Conservation (phyloP, 2,329 filamentous ascomycete genomes). For the Microsporum ferrugineum region DNA sequence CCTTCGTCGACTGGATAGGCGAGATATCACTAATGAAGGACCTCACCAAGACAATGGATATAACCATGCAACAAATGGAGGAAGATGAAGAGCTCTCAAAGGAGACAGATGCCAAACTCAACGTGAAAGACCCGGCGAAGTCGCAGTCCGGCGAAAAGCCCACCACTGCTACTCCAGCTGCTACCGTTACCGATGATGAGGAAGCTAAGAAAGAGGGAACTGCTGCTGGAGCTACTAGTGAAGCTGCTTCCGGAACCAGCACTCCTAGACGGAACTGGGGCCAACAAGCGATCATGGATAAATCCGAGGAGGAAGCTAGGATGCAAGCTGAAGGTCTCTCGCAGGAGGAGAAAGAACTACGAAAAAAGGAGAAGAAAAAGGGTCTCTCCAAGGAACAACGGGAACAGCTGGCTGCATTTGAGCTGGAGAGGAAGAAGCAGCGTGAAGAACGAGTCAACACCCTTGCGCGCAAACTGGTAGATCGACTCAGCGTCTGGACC, state of each 20-base stretch:
- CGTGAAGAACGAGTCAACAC: conserved; percentile 84
- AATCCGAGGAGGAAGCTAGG: conserved; percentile 64
- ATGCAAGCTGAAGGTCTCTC: conserved; percentile 54
- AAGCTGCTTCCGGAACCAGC: conserved; percentile 31
- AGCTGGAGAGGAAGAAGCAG: conserved; percentile 69
- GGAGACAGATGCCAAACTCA: conserved; percentile 38
- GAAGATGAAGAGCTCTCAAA: conserved; percentile 47
- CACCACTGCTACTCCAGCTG: not conserved
- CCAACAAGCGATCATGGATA: conserved; percentile 78
- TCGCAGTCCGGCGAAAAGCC: not conserved
- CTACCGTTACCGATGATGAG: not conserved
- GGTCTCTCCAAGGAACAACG: conserved; percentile 78
- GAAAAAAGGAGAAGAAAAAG: conserved; percentile 83
- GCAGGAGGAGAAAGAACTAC: conserved; percentile 62
- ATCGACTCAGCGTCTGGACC: conserved; percentile 88
- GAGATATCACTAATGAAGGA: conserved; percentile 99
- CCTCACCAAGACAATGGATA: conserved; percentile 95
- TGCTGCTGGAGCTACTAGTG: conserved; percentile 10
- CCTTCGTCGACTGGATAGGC: conserved; percentile 91
- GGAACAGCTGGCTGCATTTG: conserved; percentile 79
- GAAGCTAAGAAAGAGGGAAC: conserved; percentile 1
- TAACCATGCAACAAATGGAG: conserved; percentile 72
- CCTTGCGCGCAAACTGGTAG: conserved; percentile 70
- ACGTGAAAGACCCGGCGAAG: conserved; percentile 16
- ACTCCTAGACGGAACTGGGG: conserved; percentile 50